Evolutionary conservation across 2,329 filamentous ascomycete genomes (phyloP).

Genomic region (Colletotrichum cereale): DNA sequence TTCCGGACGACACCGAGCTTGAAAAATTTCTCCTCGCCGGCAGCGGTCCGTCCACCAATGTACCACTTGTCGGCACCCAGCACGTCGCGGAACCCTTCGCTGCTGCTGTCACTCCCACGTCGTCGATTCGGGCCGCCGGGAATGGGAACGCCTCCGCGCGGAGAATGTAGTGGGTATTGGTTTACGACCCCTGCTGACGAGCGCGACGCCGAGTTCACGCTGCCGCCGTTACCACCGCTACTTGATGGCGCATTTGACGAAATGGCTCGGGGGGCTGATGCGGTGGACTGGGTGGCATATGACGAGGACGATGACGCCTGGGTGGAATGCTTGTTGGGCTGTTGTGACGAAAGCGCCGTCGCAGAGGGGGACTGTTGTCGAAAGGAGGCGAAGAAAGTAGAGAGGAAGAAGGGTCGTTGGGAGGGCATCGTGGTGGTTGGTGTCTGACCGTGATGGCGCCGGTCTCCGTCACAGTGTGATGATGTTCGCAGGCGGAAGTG

Average conservation of each 20-base stretch:
- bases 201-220: slow-evolving; percentile 38
- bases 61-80: slow-evolving; percentile 84
- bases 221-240: background rate
- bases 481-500: background rate
- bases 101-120: slow-evolving; percentile 80
- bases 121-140: slow-evolving; percentile 56
- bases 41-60: slow-evolving; percentile 80
- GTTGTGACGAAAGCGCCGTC: slow-evolving; percentile 32
- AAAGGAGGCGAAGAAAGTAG: slow-evolving; percentile 68
- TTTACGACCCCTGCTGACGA: slow-evolving; percentile 44
- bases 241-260: slow-evolving; percentile 25
- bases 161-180: slow-evolving; percentile 48
- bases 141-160: slow-evolving; percentile 54
- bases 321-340: slow-evolving; percentile 40
- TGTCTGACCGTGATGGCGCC: background rate
- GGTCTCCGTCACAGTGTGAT: slow-evolving; percentile 13
- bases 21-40: slow-evolving; percentile 85
- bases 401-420: slow-evolving; percentile 68
- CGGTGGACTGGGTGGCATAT: slow-evolving; percentile 34
- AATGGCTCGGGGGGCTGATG: slow-evolving; percentile 39
- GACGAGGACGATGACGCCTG: slow-evolving; percentile 33
- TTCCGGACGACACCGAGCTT: slow-evolving; percentile 82
- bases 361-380: slow-evolving; percentile 57
- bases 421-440: slow-evolving; percentile 57
- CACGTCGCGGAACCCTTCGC: slow-evolving; percentile 81